These are phyloP conservation scores for Exophiala phaeomuriformis DNA, from an alignment of 2,329 filamentous ascomycete genomes.

Conservation along the genomic window DNA sequence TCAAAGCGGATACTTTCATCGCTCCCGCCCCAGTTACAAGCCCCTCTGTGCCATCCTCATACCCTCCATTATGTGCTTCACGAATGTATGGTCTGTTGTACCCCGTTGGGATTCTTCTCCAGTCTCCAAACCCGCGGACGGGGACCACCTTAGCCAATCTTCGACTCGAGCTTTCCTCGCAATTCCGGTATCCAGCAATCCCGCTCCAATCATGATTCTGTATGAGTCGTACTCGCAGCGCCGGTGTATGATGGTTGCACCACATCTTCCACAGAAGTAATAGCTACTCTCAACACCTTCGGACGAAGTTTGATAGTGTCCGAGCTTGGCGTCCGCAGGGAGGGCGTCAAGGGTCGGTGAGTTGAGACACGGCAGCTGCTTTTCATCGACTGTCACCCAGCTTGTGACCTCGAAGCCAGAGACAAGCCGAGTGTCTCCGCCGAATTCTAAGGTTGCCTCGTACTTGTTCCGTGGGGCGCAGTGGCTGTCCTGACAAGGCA, in stretches of 20 bases:
- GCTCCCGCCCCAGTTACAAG: neutral
- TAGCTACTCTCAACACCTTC: conserved; percentile 6
- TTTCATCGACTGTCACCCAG: conserved; percentile 13
- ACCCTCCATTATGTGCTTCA: conserved; percentile 13
- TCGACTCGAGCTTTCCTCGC: conserved; percentile 12
- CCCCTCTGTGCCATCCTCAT: conserved; percentile 2
- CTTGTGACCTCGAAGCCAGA: conserved; percentile 20
- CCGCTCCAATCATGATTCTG: conserved; percentile 15
- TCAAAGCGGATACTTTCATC: neutral
- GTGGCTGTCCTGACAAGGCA: conserved; percentile 1
- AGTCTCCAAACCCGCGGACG: conserved; percentile 7
- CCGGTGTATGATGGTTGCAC: conserved; percentile 20
- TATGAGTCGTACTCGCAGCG: conserved; percentile 14
- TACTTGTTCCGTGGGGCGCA: conserved; percentile 5
- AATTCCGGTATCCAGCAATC: conserved; percentile 13
- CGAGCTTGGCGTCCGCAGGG: conserved; percentile 8
- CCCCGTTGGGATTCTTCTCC: conserved; percentile 8
- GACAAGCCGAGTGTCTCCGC: conserved; percentile 16
- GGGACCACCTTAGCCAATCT: conserved; percentile 18
- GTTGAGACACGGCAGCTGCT: neutral
- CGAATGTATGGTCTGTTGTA: conserved; percentile 15
- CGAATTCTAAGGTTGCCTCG: conserved; percentile 11
- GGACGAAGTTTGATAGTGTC: conserved; percentile 16
- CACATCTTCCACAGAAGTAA: conserved; percentile 22
- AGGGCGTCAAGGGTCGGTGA: neutral